Evolutionary conservation across 2,329 filamentous ascomycete species (phyloP).

Genomic region (Incumbomyces delicatus): DNA sequence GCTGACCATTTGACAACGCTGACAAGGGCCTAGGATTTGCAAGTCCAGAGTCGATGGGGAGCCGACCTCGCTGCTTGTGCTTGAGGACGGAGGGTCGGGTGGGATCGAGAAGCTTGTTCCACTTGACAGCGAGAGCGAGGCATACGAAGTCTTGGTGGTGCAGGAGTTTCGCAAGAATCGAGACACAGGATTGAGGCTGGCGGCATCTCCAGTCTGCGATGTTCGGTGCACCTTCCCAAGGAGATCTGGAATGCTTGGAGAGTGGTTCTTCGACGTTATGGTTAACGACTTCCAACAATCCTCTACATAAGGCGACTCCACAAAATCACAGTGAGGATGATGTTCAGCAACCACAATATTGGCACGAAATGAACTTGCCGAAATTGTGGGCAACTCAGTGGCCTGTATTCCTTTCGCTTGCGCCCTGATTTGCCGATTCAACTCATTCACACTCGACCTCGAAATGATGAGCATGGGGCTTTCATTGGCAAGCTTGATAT

Average conservation of each 20-base stretch:
- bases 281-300: constrained; percentile 63
- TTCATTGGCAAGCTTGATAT: constrained; percentile 81
- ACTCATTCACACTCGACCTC: constrained; percentile 62
- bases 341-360: constrained; percentile 65
- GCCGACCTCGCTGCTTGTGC: constrained; percentile 1
- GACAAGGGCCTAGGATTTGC: constrained; percentile 68
- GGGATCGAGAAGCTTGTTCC: neutral
- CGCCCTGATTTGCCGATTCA: constrained; percentile 63
- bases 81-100: constrained; percentile 9
- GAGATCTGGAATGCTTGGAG: neutral
- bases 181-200: neutral
- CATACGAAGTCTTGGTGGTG: neutral
- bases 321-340: constrained; percentile 5
- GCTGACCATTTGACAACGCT: constrained; percentile 93
- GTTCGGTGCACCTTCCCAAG: too few species aligned
- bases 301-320: constrained; percentile 60
- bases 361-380: constrained; percentile 70
- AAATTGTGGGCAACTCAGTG: constrained; percentile 41
- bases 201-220: neutral
- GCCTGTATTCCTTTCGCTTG: constrained; percentile 43
- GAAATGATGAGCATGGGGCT: constrained; percentile 84
- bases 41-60: constrained; percentile 13
- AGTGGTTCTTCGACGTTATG: constrained; percentile 45
- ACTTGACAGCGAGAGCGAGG: neutral
- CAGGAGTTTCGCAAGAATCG: neutral